Conservation (phyloP, 257 asterid species). For the Ajuga chamaepitys region DNA sequence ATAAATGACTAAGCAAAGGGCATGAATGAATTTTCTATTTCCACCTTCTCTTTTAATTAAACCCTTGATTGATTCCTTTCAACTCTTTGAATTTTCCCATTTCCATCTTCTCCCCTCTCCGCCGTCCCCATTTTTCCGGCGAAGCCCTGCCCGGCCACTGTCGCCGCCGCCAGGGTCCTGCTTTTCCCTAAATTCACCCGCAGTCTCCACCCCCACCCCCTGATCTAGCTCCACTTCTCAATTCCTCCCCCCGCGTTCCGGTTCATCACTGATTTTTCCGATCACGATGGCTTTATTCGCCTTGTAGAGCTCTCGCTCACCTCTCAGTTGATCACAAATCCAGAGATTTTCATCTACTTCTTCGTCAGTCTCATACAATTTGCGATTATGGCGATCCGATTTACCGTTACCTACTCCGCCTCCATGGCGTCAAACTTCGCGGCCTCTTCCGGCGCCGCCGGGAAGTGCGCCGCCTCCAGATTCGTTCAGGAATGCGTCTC, state of each 20-base stretch:
- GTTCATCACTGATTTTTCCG: slow-evolving; percentile 19
- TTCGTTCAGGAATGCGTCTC: slow-evolving; percentile 43
- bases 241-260: slow-evolving; percentile 26
- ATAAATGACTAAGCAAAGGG: not conserved
- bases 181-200: slow-evolving; percentile 1
- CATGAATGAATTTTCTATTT: not conserved
- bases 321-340: slow-evolving; percentile 17
- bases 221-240: slow-evolving; percentile 18
- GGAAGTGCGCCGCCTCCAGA: slow-evolving; percentile 40
- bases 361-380: slow-evolving; percentile 36
- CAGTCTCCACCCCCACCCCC: not conserved
- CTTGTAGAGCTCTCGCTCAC: slow-evolving; percentile 25
- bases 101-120: not conserved
- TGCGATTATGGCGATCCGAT: slow-evolving; percentile 60
- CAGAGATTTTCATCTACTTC: slow-evolving; percentile 35
- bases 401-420: slow-evolving; percentile 62
- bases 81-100: not conserved
- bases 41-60: slow-evolving; percentile 14
- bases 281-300: slow-evolving; percentile 21
- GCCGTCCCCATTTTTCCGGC: not conserved
- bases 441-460: slow-evolving; percentile 36
- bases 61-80: not conserved
- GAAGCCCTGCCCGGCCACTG: slow-evolving; percentile 20
- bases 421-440: slow-evolving; percentile 50
- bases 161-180: slow-evolving; percentile 21